These are phyloP conservation scores for Serendipita indica DNA, from an alignment of 768 basidiomycete genomes.

Conservation along the genomic window DNA sequence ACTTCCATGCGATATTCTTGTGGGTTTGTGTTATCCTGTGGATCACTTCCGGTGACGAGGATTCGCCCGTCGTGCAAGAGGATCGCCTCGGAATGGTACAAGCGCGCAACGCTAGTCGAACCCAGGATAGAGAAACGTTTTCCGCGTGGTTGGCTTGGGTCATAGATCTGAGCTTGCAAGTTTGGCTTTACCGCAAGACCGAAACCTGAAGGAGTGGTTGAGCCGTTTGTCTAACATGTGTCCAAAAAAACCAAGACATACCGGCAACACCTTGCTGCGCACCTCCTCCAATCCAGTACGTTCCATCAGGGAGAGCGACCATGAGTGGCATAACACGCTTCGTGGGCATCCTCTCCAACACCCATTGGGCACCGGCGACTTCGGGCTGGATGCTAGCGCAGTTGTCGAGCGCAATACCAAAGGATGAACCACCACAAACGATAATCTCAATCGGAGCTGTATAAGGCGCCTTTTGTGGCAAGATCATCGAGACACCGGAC, in stretches of 20 bases:
- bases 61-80: conserved; percentile 16
- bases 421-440: conserved; percentile 16
- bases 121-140: conserved; percentile 38
- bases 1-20: conserved; percentile 17
- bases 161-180: conserved; percentile 49
- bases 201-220: too few relatives aligned
- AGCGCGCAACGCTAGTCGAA: conserved; percentile 16
- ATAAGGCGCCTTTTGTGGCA: conserved; percentile 52
- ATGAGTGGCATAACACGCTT: conserved; percentile 28
- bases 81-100: conserved; percentile 18
- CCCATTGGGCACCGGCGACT: conserved; percentile 44
- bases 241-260: too few relatives aligned
- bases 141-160: conserved; percentile 42
- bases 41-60: conserved; percentile 16
- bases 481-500: conserved; percentile 14
- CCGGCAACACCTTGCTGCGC: conserved; percentile 16
- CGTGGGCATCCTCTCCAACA: conserved; percentile 60
- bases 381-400: conserved; percentile 60
- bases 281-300: conserved; percentile 12
- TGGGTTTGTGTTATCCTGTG: conserved; percentile 15
- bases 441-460: conserved; percentile 23
- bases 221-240: too few relatives aligned
- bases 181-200: conserved; percentile 25
- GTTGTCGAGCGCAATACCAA: conserved; percentile 16
- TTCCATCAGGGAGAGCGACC: conserved; percentile 16